Base-by-base conservation (phyloP, 208 protist species). In the Porcisia deanei region DNA sequence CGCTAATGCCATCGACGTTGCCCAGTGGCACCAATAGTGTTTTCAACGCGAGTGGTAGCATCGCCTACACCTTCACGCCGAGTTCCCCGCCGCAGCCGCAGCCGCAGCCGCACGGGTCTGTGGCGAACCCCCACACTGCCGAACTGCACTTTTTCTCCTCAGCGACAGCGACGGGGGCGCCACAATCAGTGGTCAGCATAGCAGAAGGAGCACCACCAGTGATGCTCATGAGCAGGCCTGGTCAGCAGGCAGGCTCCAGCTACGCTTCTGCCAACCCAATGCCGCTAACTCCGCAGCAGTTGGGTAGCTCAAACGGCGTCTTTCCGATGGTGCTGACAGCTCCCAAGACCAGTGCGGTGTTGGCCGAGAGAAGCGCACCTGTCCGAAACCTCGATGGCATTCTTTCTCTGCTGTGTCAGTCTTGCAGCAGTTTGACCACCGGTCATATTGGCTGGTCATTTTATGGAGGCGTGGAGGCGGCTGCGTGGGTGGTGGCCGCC, bases 381-480 rank as follows among this genome's bases (percentile, higher is more conserved):
- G 43, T 34, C 25, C 47, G 66, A 30, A 41, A n/a, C 66, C 16
- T 2, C n/a, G 69, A 39, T n/a, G 70, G 61, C 20, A 69, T 69
- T n/a, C 59, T 66, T 2, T 80, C 70, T 10, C 70, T 70, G 41
- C 49, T 80, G 41, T 68, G 76, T 12, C 76, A 75, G 70, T 80
- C 76, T 41, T 45, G 71, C 53, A 58, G 70, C 30, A 80, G 76
- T 43, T 41, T 75, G 55, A 75, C 61, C 70, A 71, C 70, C 54
- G 73, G 81, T 39, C 81, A 81, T 0, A 47, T 86, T 5, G 74
- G 86, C 65, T 88, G 85, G 85, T 79, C 71, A n/a, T 88, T 83
- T 43, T 84, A 82, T 67, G 81, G 75, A 12, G 79, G 86, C 41
- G 37, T 88, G 39, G 81, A 85, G 14, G 81, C 75, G 3, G 2